Percentiles rank a stretch among this genome's conserved stretches.
Conservation (phyloP, 805 yeast species). For the Ogataea minuta region DNA sequence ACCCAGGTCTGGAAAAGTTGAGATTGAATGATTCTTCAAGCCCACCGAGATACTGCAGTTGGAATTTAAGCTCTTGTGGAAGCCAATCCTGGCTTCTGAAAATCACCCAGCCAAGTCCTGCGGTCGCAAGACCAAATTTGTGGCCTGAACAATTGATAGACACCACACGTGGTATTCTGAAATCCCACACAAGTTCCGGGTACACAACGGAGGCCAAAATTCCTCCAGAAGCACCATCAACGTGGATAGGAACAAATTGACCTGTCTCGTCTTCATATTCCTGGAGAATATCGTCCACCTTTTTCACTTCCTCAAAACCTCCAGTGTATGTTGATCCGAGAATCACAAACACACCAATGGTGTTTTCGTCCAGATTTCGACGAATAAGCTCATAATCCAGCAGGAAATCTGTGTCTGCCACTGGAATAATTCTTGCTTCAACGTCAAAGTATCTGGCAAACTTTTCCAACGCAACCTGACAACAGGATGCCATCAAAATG, state of each 20-base stretch:
- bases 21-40: constrained; percentile 82
- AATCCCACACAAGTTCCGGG: constrained; percentile 83
- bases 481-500: constrained; percentile 87
- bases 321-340: constrained; percentile 94
- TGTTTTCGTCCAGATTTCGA: constrained; percentile 79
- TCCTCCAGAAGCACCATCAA: constrained; percentile 93
- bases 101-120: constrained; percentile 90
- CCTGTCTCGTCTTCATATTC: constrained; percentile 68
- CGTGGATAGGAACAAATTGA: constrained; percentile 73
- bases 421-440: constrained; percentile 74
- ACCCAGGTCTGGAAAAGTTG: constrained; percentile 91
- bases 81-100: constrained; percentile 67
- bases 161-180: constrained; percentile 69
- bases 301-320: constrained; percentile 75
- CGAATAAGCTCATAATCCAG: constrained; percentile 60
- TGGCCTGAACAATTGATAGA: constrained; percentile 91
- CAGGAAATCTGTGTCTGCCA: constrained; percentile 59
- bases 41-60: constrained; percentile 83
- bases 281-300: constrained; percentile 62
- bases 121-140: constrained; percentile 86
- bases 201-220: constrained; percentile 81
- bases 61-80: constrained; percentile 72
- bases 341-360: constrained; percentile 87
- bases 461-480: constrained; percentile 92
- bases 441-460: constrained; percentile 94